Conservation (phyloP, 495 filamentous ascomycete species). For the Halenospora varia region DNA sequence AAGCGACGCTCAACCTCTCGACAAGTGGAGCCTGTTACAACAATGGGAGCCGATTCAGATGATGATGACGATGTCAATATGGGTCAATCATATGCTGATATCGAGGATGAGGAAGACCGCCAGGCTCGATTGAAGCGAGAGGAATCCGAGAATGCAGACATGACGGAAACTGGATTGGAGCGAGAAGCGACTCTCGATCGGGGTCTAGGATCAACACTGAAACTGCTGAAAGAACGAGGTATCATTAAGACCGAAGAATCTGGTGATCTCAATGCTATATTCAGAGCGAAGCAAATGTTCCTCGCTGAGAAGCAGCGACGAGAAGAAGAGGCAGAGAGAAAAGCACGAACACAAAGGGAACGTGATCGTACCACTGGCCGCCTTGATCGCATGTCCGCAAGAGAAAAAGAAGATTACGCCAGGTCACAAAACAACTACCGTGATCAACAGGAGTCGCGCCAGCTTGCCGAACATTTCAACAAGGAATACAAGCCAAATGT, state of each 20-base stretch:
- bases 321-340: constrained; percentile 70
- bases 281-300: constrained; percentile 77
- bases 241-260: constrained; percentile 63
- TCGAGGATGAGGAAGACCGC: constrained; percentile 51
- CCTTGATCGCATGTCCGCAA: constrained; percentile 79
- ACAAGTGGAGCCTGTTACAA: constrained; percentile 34
- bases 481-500: constrained; percentile 86
- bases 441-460: constrained; percentile 74
- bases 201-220: constrained; percentile 77
- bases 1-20: constrained; percentile 36
- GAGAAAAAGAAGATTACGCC: constrained; percentile 87
- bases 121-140: constrained; percentile 49
- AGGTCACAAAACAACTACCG: constrained; percentile 81
- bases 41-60: constrained; percentile 47
- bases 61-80: constrained; percentile 60
- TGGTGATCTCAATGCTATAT: constrained; percentile 60
- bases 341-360: constrained; percentile 80
- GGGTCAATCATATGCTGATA: constrained; percentile 53
- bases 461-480: constrained; percentile 79
- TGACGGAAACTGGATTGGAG: constrained; percentile 72
- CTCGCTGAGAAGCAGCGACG: constrained; percentile 69
- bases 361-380: constrained; percentile 76
- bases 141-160: constrained; percentile 40
- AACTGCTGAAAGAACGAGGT: constrained; percentile 77
- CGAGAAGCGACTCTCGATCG: constrained; percentile 74